A percentile compares a stretch with the other conserved stretches of the same genome.
phyloP scores from a whole-genome alignment of 805 yeast species.

The Metschnikowia colocasiae region DNA sequence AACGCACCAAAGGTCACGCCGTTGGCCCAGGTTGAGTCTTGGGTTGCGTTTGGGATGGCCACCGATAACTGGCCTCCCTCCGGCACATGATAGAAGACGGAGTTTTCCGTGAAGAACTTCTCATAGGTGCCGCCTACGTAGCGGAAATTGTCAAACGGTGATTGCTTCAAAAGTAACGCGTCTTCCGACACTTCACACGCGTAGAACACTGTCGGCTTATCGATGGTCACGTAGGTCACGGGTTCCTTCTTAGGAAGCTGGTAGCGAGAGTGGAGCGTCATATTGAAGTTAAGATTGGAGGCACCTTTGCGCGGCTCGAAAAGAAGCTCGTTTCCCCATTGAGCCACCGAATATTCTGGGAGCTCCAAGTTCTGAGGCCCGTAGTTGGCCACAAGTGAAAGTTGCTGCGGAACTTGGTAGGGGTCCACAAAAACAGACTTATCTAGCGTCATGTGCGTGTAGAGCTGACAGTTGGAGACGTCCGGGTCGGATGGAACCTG shows the following conservation, averaged over 20 bases:
- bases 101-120: slow-evolving; percentile 36
- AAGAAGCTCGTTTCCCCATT: slow-evolving; percentile 41
- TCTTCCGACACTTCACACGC: slow-evolving; percentile 35
- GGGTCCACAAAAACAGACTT: slow-evolving; percentile 36
- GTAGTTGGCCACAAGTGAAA: slow-evolving; percentile 23
- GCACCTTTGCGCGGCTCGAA: slow-evolving; percentile 23
- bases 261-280: slow-evolving; percentile 38
- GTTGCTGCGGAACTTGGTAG: slow-evolving; percentile 30
- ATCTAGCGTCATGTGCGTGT: slow-evolving; percentile 30
- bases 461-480: slow-evolving; percentile 27
- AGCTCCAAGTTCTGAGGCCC: slow-evolving; percentile 38
- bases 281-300: slow-evolving; percentile 11
- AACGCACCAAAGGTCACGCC: slow-evolving; percentile 12
- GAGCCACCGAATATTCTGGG: slow-evolving; percentile 34
- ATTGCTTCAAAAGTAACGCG: slow-evolving; percentile 25
- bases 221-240: slow-evolving; percentile 16
- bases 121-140: slow-evolving; percentile 34
- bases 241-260: slow-evolving; percentile 26
- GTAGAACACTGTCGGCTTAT: slow-evolving; percentile 30
- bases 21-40: slow-evolving; percentile 4
- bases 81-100: slow-evolving; percentile 35
- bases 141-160: slow-evolving; percentile 35
- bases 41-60: slow-evolving; percentile 14
- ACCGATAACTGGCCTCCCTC: slow-evolving; percentile 9
- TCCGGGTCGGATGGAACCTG: slow-evolving; percentile 25